Evolutionary conservation across 441 rosid genomes (phyloP), one percentile per base, ranked within the genome.

Genomic region (Codiaeum variegatum): DNA sequence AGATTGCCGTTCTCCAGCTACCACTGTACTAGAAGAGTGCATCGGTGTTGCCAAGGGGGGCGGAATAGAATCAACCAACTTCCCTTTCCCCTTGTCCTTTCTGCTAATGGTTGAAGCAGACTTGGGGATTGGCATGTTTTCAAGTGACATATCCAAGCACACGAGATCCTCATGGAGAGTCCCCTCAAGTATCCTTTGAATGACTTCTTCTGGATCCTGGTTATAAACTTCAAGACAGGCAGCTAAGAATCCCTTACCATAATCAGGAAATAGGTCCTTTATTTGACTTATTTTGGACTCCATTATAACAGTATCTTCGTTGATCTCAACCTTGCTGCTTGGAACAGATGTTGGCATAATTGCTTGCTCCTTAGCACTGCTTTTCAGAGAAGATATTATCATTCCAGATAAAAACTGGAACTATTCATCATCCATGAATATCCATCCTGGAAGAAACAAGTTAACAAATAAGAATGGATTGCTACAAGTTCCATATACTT

Each of bases 201-300:
- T 93, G 66, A 95, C 98, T 81, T 91, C 97, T 79, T 95, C 98
- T 40, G 94, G 89, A 81, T 93, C 91, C 73, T 86, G 90, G 83
- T 90, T 90, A 84, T 93, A 93, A 32, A 84, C 96, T 85, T 93
- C 94, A 32, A 95, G 97, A 78, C 99, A 95, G 54, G 94, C 90
- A 71, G 86, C 84, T 64, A 95, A 62, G 83, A 83, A 95, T n/a
- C 96, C 97, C 55, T 88, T 84, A 66, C 97, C 98, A 78, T 85
- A 90, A 72, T 90, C 96, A 51, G 99, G 95, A 79, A 95, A 95
- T 44, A 93, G 86, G 78, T 95, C 98, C 83, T 87, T 95, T 79
- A 95, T 83, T 81, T 91, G 98, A 82, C 92, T 93, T 74, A 95
- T 87, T 79, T 88, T 90, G 49, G 98, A 95, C 73, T 86, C 95